A percentile compares a stretch with the other conserved stretches of the same genome.
These are phyloP conservation scores for Macadamia integrifolia DNA, from an alignment of 164 flowering plant genomes.

Conservation along the genomic window DNA sequence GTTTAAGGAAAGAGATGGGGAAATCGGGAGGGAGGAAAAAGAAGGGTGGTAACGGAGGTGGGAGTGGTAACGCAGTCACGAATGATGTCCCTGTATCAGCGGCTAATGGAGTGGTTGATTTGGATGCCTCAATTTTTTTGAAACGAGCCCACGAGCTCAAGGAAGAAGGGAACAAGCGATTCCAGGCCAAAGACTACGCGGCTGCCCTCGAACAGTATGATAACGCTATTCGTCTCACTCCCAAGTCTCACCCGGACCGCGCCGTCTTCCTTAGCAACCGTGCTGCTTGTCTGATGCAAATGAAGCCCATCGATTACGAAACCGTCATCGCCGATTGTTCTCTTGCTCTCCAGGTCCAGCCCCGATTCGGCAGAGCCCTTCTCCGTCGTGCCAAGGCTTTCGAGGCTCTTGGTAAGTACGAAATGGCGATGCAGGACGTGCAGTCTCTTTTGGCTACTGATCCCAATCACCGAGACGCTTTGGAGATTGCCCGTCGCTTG, in stretches of 20 bases:
- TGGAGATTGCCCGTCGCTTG: conserved; percentile 68
- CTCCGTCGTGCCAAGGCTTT: conserved; percentile 82
- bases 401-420: conserved; percentile 80
- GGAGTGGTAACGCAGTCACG: conserved; percentile 26
- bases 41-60: conserved; percentile 26
- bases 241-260: conserved; percentile 79
- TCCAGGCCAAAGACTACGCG: conserved; percentile 72
- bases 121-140: conserved; percentile 66
- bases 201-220: conserved; percentile 87
- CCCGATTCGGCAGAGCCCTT: conserved; percentile 70
- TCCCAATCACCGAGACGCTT: conserved; percentile 71
- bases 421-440: conserved; percentile 88
- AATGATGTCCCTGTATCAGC: conserved; percentile 20
- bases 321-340: conserved; percentile 80
- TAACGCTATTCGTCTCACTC: conserved; percentile 67
- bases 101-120: conserved; percentile 55
- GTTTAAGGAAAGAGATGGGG: conserved; percentile 45
- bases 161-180: conserved; percentile 90
- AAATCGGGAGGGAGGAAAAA: conserved; percentile 76
- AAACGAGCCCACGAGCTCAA: conserved; percentile 90
- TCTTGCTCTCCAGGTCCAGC: conserved; percentile 82
- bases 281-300: conserved; percentile 97
- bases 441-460: conserved; percentile 53
- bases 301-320: conserved; percentile 88
- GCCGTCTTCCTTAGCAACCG: conserved; percentile 94